Percentiles rank a stretch among this genome's conserved stretches.
phyloP scores from a whole-genome alignment of 179 eudicot species.

The Spergularia azorica region DNA sequence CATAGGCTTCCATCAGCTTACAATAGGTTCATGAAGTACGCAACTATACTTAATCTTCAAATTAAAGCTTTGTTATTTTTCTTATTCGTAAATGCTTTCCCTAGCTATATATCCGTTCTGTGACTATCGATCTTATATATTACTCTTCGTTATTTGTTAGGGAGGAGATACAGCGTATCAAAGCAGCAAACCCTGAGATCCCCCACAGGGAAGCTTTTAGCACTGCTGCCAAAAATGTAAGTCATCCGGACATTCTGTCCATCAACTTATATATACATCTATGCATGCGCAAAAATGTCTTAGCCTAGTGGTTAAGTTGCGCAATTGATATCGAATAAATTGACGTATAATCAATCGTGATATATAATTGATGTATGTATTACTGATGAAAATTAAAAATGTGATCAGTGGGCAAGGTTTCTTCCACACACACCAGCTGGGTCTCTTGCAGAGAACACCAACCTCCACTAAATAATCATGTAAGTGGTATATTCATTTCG shows the following conservation, averaged over 20 bases:
- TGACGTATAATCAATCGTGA: too few species aligned
- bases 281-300: neutral
- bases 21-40: constrained; percentile 91
- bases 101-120: too few species aligned
- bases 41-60: neutral
- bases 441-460: constrained; percentile 29
- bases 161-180: constrained; percentile 93
- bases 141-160: constrained; percentile 28
- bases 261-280: neutral
- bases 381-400: neutral
- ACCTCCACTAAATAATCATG: constrained; percentile 20
- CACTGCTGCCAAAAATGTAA: constrained; percentile 83
- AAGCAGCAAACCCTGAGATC: constrained; percentile 84
- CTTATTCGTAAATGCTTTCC: neutral
- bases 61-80: neutral
- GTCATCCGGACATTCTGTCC: neutral
- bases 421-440: constrained; percentile 34
- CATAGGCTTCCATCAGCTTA: constrained; percentile 93
- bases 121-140: neutral
- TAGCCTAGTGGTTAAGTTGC: too few species aligned
- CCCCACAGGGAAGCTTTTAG: constrained; percentile 91
- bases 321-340: too few species aligned
- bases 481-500: neutral
- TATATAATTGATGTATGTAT: too few species aligned
- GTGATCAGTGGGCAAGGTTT: constrained; percentile 40